A percentile compares a stretch with the other conserved stretches of the same genome.
Evolutionary conservation across 768 basidiomycete genomes (phyloP).

Genomic region (Glaciozyma martinii): DNA sequence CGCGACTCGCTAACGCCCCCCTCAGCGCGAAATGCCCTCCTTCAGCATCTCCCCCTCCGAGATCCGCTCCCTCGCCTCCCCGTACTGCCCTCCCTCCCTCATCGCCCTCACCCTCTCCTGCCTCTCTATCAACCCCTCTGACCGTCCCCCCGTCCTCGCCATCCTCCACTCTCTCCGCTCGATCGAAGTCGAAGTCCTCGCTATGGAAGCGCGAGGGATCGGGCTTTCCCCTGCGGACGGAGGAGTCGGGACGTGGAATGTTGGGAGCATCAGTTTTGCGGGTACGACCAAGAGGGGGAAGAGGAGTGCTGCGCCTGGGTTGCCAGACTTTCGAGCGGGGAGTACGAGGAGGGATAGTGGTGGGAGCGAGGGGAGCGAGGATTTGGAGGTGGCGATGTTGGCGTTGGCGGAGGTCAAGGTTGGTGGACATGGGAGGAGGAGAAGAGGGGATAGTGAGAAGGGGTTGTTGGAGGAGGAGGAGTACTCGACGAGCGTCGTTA

Average conservation of each 20-base stretch:
- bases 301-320: neutral
- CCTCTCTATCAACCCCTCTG: conserved; percentile 53
- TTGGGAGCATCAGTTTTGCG: conserved; percentile 31
- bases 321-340: conserved; percentile 8
- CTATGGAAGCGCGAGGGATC: conserved; percentile 8
- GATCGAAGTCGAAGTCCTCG: conserved; percentile 75
- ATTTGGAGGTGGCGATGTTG: conserved; percentile 1
- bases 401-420: conserved; percentile 56
- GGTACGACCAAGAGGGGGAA: conserved; percentile 20
- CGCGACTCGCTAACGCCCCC: conserved; percentile 39
- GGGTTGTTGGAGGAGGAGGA: neutral
- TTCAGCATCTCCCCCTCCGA: conserved; percentile 73
- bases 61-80: conserved; percentile 55
- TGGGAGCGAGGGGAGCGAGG: conserved; percentile 12
- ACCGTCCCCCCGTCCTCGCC: conserved; percentile 64
- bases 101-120: conserved; percentile 71
- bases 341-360: neutral
- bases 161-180: conserved; percentile 68
- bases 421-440: conserved; percentile 42
- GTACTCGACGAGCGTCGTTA: neutral
- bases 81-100: conserved; percentile 70
- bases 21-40: conserved; percentile 55
- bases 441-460: conserved; percentile 43
- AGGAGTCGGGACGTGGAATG: conserved; percentile 14
- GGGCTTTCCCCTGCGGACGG: neutral